Conservation (phyloP, 2,329 filamentous ascomycete genomes). For the Colletotrichum endophyticum region DNA sequence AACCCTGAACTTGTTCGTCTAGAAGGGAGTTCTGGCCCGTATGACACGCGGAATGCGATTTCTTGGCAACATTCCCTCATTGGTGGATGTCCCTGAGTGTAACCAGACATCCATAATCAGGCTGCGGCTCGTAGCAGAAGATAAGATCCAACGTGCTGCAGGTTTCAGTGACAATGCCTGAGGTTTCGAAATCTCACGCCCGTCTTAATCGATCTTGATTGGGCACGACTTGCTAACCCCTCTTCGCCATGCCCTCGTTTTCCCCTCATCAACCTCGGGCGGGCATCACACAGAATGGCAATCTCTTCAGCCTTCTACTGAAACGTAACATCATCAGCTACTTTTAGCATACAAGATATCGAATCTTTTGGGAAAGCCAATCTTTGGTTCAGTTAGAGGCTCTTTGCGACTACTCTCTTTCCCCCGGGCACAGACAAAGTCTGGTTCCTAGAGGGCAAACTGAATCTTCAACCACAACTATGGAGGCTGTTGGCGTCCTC, state of each 20-base stretch:
- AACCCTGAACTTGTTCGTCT: accelerated
- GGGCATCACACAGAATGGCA: accelerated
- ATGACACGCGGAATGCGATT: not conserved
- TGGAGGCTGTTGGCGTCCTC: not conserved
- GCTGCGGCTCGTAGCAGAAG: not conserved
- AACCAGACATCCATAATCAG: not conserved
- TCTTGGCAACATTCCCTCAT: not conserved
- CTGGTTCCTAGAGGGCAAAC: not conserved
- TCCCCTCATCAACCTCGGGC: not conserved
- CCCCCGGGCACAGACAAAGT: too few relatives aligned
- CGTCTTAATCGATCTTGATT: not conserved
- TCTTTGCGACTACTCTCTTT: not conserved
- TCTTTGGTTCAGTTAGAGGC: accelerated
- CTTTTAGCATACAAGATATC: not conserved
- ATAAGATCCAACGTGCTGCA: not conserved
- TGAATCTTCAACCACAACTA: not conserved
- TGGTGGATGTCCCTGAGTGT: not conserved
- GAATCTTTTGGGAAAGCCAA: accelerated
- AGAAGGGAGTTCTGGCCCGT: accelerated
- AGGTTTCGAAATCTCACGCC: not conserved
- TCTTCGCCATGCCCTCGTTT: not conserved
- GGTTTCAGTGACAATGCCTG: not conserved
- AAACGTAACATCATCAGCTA: accelerated
- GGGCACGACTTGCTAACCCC: not conserved
- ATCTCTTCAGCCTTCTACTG: accelerated